phyloP scores from a whole-genome alignment of 2,329 filamentous ascomycete genomes.

The Taxawa tesnikishii region DNA sequence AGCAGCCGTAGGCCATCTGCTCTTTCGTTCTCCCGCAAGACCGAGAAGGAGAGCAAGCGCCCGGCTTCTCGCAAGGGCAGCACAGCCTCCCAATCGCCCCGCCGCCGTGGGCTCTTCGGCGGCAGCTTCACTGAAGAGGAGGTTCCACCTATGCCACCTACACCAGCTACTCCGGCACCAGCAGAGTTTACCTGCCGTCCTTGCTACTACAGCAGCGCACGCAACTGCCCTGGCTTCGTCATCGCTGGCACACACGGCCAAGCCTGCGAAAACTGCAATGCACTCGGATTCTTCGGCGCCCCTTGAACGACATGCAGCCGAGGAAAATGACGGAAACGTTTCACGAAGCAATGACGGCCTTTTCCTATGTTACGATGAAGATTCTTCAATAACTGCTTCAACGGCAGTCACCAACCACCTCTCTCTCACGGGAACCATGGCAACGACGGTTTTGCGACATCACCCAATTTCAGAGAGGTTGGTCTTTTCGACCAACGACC shows the following conservation, averaged over 20 bases:
- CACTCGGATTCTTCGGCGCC: slow-evolving; percentile 9
- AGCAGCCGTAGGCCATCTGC: slow-evolving; percentile 10
- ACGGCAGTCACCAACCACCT: no score
- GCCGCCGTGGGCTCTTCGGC: slow-evolving; percentile 9
- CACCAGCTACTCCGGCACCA: slow-evolving; percentile 7
- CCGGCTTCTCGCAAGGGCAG: slow-evolving; percentile 8
- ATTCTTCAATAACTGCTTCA: no score
- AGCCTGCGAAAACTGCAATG: slow-evolving; percentile 18
- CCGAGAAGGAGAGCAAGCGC: slow-evolving; percentile 4
- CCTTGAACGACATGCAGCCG: no score
- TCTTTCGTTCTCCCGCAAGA: slow-evolving; percentile 7
- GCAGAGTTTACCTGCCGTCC: slow-evolving; percentile 19
- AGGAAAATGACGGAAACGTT: no score
- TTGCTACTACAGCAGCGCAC: slow-evolving; percentile 23
- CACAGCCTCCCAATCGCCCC: slow-evolving; percentile 4
- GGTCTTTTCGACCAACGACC: no score
- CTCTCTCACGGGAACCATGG: no score
- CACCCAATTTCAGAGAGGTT: no score
- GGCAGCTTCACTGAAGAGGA: slow-evolving; percentile 8
- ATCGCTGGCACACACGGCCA: slow-evolving; percentile 19
- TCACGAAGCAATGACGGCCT: no score
- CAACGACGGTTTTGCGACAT: no score
- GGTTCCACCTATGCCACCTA: slow-evolving; percentile 9
- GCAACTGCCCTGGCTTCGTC: slow-evolving; percentile 23
- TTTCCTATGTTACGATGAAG: no score